These are phyloP conservation scores for Trichoderma cornu-damae DNA, from an alignment of 2,329 filamentous ascomycete genomes.

Conservation along the genomic window DNA sequence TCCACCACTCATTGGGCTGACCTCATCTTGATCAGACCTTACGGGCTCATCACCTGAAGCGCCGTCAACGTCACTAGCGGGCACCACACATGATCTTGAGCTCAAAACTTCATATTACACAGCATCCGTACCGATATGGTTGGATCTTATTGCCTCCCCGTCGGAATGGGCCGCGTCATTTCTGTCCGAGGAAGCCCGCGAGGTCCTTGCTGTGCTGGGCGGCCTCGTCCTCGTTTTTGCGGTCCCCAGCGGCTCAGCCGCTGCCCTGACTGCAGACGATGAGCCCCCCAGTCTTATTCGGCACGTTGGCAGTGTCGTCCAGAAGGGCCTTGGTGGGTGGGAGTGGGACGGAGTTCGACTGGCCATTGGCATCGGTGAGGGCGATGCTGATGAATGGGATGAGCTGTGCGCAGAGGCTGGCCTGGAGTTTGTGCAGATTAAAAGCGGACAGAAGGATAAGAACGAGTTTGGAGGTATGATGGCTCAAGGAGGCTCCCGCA, in stretches of 20 bases:
- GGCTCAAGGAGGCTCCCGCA: not conserved
- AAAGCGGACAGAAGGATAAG: slow-evolving; percentile 34
- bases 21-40: slow-evolving; percentile 39
- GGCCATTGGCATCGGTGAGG: slow-evolving; percentile 51
- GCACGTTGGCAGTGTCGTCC: slow-evolving; percentile 51
- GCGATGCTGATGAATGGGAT: slow-evolving; percentile 55
- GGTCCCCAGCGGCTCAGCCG: slow-evolving; percentile 20
- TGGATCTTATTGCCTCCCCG: slow-evolving; percentile 54
- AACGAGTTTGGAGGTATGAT: slow-evolving; percentile 57
- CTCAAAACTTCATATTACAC: slow-evolving; percentile 59
- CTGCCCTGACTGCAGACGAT: slow-evolving; percentile 14
- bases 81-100: slow-evolving; percentile 51
- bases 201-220: slow-evolving; percentile 57
- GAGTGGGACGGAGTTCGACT: slow-evolving; percentile 61
- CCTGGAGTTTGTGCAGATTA: slow-evolving; percentile 58
- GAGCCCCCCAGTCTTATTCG: slow-evolving; percentile 41
- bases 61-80: slow-evolving; percentile 46
- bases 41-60: slow-evolving; percentile 43
- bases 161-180: slow-evolving; percentile 55
- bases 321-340: slow-evolving; percentile 54
- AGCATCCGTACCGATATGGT: slow-evolving; percentile 58
- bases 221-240: slow-evolving; percentile 47
- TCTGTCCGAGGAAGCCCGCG: slow-evolving; percentile 54
- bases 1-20: not conserved
- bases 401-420: slow-evolving; percentile 52